phyloP scores from a whole-genome alignment of 176 grass and related monocot genomes.

The Musa troglodytarum region DNA sequence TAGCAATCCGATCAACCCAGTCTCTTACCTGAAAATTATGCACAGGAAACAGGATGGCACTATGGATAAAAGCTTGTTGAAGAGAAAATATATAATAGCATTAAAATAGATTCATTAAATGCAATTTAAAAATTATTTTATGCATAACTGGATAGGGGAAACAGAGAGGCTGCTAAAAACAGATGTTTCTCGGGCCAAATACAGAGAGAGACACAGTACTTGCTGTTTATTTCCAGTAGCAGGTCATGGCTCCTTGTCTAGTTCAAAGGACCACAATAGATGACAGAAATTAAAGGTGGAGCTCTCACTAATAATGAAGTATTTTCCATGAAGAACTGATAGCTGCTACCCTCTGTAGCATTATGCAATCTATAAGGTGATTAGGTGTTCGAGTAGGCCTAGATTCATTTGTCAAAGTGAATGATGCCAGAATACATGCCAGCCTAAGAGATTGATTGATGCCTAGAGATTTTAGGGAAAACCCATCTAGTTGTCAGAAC shows the following conservation, averaged over 20 bases:
- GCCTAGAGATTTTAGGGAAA: not conserved
- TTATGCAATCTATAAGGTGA: no score
- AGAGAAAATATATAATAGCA: not conserved
- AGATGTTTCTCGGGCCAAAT: not conserved
- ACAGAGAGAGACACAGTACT: no score
- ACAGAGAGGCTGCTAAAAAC: not conserved
- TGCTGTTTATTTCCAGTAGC: no score
- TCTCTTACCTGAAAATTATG: conserved; percentile 46
- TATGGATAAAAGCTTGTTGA: not conserved
- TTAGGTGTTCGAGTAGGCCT: no score
- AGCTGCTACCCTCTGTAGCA: not conserved
- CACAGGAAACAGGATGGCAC: not conserved
- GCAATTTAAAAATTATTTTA: not conserved
- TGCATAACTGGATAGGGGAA: not conserved
- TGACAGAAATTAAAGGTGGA: no score
- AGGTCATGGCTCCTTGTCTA: no score
- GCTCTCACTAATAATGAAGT: not conserved
- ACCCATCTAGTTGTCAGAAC: not conserved
- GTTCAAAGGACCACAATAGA: no score
- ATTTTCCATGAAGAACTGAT: not conserved
- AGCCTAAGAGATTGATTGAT: not conserved
- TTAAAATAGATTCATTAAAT: not conserved
- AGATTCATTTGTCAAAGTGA: no score
- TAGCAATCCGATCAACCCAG: conserved; percentile 58
- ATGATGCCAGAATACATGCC: no score